phyloP scores from a whole-genome alignment of 345 rosid species.

The Turritis glabra region DNA sequence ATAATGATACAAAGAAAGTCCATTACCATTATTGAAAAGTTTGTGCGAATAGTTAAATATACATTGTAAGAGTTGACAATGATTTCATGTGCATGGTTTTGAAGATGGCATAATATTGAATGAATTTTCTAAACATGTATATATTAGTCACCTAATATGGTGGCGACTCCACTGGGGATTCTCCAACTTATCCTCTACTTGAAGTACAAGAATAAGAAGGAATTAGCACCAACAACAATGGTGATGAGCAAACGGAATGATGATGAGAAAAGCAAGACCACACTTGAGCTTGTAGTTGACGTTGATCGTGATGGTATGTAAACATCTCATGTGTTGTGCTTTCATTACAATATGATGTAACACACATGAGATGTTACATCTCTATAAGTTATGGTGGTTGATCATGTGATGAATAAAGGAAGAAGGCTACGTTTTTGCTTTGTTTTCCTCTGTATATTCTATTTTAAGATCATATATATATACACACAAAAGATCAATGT shows the following conservation, averaged over 20 bases:
- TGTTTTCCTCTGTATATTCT: not conserved
- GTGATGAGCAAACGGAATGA: constrained; percentile 46
- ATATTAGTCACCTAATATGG: constrained; percentile 68
- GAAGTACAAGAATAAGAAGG: constrained; percentile 61
- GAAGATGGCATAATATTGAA: not conserved
- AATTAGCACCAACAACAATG: constrained; percentile 40
- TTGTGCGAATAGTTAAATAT: no score
- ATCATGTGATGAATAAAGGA: constrained; percentile 5
- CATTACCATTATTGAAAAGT: not conserved
- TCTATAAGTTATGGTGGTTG: not conserved
- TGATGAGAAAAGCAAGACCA: constrained; percentile 35
- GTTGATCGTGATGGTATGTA: constrained; percentile 9
- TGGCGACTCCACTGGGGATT: constrained; percentile 68
- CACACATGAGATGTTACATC: not conserved
- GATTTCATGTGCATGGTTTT: not conserved
- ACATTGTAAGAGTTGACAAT: no score
- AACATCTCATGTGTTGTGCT: constrained; percentile 10
- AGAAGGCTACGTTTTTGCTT: not conserved
- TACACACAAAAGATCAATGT: not conserved
- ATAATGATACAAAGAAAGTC: not conserved
- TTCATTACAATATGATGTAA: constrained; percentile 5
- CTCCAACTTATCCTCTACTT: constrained; percentile 65
- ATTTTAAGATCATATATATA: not conserved
- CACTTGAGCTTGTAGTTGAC: constrained; percentile 38
- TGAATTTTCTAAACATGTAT: not conserved